phyloP scores from a whole-genome alignment of 352 stramenopile genomes.

The Halophytophthora polymorphica region DNA sequence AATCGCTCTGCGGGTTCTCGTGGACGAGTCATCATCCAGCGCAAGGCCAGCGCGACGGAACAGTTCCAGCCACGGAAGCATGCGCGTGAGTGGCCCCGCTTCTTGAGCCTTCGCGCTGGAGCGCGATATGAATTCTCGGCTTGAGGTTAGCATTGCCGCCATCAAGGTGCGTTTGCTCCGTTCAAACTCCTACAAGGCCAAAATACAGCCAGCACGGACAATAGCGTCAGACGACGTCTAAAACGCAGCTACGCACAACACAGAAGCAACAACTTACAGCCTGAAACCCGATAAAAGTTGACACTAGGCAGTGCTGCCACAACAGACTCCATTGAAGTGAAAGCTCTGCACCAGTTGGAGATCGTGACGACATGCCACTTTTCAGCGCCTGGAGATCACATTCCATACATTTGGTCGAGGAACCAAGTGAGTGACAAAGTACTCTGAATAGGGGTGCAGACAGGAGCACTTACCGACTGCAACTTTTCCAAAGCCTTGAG shows the following conservation, averaged over 20 bases:
- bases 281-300: constrained; percentile 54
- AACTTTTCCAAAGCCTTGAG: constrained; percentile 60
- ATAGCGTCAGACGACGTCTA: neutral
- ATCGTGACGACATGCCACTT: constrained; percentile 54
- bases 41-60: constrained; percentile 56
- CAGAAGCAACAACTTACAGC: constrained; percentile 29
- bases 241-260: neutral
- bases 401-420: neutral
- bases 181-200: constrained; percentile 26
- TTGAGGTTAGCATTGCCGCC: constrained; percentile 20
- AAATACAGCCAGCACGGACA: constrained; percentile 8
- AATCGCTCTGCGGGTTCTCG: constrained; percentile 31
- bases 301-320: constrained; percentile 68
- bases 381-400: constrained; percentile 36
- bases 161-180: constrained; percentile 23
- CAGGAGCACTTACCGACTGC: constrained; percentile 37
- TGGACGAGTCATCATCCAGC: constrained; percentile 52
- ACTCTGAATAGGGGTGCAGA: neutral
- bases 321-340: constrained; percentile 63
- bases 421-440: neutral
- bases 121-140: constrained; percentile 20
- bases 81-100: constrained; percentile 18
- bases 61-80: constrained; percentile 69
- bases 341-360: constrained; percentile 53
- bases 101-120: constrained; percentile 15